Evolutionary conservation across 306 rosid species (phyloP), one percentile per base, ranked within the genome.

Genomic region (Geum urbanum): DNA sequence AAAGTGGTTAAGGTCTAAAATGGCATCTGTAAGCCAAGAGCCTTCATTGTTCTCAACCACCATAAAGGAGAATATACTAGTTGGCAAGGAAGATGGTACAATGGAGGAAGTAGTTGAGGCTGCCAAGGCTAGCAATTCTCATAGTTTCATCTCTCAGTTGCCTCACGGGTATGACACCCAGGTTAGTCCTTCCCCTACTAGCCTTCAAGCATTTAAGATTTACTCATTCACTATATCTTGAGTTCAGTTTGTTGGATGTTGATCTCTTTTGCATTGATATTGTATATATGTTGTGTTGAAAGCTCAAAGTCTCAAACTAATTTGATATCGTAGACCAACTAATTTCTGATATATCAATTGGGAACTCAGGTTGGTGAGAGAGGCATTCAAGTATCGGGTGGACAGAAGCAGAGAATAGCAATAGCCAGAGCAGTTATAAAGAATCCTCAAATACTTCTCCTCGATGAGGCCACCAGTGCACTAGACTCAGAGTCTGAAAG

Each of bases 381-480:
- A 13, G 92, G 90, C 3, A 39, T 76, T 43, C 88, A 86, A 70
- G 55, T 89, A 63, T 86, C 96, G 3, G 92, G 92, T 1, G 92
- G 96, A 24, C 88, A 87, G 11, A 87, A 85, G 49, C 92, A 87
- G 22, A 84, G 92, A 47, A 82, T 87, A 7, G 90, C 90, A 35
- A 86, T 89, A 5, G 92, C 96, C 0, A 66, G 90, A 53, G 90
- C 96, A 20, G 72, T 89, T 12, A 64, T 85, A 3, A 83, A 79
- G 71, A 76, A 81, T 4, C 88, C 96, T 0, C 72, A 65, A 65
- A 67, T 89, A 12, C 81, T 89, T 3, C 76, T 89, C 6, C 71
- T 89, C 0, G 92, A 89, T 12, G 92, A 86, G 76, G 96, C 96
- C 18, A 89, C 96, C 1, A 89, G 92, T 10, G 96, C 96, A 0